A percentile compares a stretch with the other conserved stretches of the same genome.
phyloP scores from a whole-genome alignment of 345 rosid species.

The Syzygium aromaticum region DNA sequence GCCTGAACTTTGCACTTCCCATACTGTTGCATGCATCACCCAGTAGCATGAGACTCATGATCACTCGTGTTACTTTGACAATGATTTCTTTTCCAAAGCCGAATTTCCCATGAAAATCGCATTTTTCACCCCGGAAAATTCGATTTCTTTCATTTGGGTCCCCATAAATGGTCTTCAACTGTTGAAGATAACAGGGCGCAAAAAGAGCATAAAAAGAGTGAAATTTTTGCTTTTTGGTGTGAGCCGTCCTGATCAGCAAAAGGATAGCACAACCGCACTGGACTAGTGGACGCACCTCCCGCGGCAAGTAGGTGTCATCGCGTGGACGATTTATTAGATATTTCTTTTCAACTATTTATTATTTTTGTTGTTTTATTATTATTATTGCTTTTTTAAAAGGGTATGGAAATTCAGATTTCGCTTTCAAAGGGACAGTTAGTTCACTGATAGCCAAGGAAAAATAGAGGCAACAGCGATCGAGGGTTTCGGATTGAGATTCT shows the following conservation, averaged over 20 bases:
- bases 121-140: neutral
- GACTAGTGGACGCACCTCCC: neutral
- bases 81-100: neutral
- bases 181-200: neutral
- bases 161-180: neutral
- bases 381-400: neutral
- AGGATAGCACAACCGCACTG: neutral
- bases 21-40: neutral
- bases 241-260: neutral
- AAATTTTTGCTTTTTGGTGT: neutral
- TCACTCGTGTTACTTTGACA: too few species aligned
- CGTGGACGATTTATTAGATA: neutral
- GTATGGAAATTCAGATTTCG: neutral
- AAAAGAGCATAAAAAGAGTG: neutral
- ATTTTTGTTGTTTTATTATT: neutral
- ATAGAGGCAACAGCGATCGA: neutral
- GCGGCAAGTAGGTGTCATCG: neutral
- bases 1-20: neutral
- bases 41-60: neutral
- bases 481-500: neutral
- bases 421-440: constrained; percentile 16
- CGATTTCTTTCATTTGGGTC: neutral
- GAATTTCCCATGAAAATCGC: neutral
- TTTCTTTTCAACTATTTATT: neutral
- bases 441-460: constrained; percentile 39